A percentile compares a stretch with the other conserved stretches of the same genome.
phyloP scores from a whole-genome alignment of 495 filamentous ascomycete species.

The Aspergillus leporis region DNA sequence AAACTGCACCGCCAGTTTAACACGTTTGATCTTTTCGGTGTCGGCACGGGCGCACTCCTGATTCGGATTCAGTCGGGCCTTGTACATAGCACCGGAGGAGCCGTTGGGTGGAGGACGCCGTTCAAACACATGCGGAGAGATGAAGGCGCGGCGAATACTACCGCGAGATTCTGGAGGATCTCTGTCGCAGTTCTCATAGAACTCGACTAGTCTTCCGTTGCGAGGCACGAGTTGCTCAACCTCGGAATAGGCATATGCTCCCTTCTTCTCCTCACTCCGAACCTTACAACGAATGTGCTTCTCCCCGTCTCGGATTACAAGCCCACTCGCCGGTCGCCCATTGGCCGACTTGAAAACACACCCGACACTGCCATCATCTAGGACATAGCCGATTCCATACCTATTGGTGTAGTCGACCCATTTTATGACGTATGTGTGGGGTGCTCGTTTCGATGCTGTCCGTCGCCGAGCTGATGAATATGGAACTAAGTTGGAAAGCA shows the following conservation, averaged over 20 bases:
- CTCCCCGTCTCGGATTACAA: constrained; percentile 66
- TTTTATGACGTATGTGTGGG: constrained; percentile 67
- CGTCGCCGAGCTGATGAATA: constrained; percentile 38
- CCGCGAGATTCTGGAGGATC: constrained; percentile 36
- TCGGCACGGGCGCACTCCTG: constrained; percentile 57
- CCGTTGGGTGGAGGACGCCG: constrained; percentile 25
- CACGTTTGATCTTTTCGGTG: constrained; percentile 67
- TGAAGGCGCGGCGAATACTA: constrained; percentile 62
- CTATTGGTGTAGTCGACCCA: constrained; percentile 97
- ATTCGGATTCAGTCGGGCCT: constrained; percentile 51
- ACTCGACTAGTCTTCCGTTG: constrained; percentile 65
- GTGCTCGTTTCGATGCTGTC: constrained; percentile 30
- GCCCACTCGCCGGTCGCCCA: constrained; percentile 60
- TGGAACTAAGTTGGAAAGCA: constrained; percentile 42
- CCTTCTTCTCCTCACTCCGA: constrained; percentile 56
- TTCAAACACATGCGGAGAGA: constrained; percentile 62
- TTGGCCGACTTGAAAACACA: constrained; percentile 73
- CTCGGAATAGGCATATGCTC: constrained; percentile 55
- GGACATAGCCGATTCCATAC: constrained; percentile 81
- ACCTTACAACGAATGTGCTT: constrained; percentile 50
- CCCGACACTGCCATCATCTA: constrained; percentile 81
- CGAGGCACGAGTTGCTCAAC: constrained; percentile 67
- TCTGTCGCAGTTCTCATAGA: constrained; percentile 73
- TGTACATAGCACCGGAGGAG: constrained; percentile 33
- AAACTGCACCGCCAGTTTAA: constrained; percentile 87